Base-by-base conservation (phyloP, 1,284 basidiomycete species). In the Phenoliferia sp. region DNA sequence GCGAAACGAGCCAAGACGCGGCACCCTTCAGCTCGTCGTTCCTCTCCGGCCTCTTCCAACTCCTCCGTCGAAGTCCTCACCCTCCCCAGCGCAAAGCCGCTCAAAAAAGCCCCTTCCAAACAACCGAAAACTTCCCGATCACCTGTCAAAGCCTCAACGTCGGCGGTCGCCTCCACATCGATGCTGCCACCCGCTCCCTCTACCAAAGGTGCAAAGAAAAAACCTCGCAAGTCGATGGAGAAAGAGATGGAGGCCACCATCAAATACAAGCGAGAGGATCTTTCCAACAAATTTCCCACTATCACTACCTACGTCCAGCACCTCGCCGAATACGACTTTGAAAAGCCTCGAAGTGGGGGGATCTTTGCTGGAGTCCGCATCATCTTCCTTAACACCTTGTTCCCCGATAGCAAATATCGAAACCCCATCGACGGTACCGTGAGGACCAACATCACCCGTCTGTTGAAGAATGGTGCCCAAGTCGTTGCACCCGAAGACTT, bases 401-500 rank as follows among this genome's bases (percentile, higher is more conserved):
- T n/a, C 28, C 26, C 57, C n/a, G n/a, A n/a, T n/a, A n/a, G n/a
- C 36, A 33, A 17, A 16, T n/a, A n/a, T 50, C n/a, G 5, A 12
- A 69, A 72, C 60, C 44, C 63, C 32, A 28, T 69, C 62, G 68
- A 70, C 57, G 36, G 55, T 9, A 44, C 36, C 2, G 19, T 66
- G n/a, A 34, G 59, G 6, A 28, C 26, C 31, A 28, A 58, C 31
- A 52, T 72, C 7, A 26, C 22, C 7, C 35, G 63, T 36, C 58
- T 66, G 3, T 35, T 50, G 3, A 62, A 50, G 29, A 15, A 60
- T 48, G 71, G 71, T 35, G 71, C 66, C 17, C 52, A 34, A 10
- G 62, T 72, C 34, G 58, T 72, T 55, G 44, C 52, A n/a, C 68
- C 71, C 3, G 62, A 68, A 7, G 64, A 64, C 0, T 72, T 72